Evolutionary conservation across 1,284 basidiomycete genomes (phyloP), one percentile per base, ranked within the genome.

Genomic region (Tremellales sp.): DNA sequence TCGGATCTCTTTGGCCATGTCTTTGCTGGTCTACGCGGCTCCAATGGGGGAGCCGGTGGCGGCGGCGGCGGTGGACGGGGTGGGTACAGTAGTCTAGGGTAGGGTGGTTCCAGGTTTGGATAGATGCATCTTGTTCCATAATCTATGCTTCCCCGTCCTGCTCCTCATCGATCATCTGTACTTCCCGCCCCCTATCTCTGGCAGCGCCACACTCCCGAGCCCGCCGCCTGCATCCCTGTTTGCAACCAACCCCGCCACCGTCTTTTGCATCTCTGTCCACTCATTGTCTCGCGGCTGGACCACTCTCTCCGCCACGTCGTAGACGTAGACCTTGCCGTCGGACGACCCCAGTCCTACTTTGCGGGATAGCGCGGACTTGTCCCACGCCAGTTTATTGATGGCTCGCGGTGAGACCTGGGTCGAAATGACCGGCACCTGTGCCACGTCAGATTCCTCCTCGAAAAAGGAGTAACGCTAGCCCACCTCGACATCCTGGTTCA

Each of bases 381-480:
- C 91, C 92, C 93, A 99, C 51, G 86, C 81, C 21, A 98, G 71
- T 74, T 97, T 97, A 77, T 99, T 98, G 59, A 98, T 81, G 9
- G 91, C 92, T 5, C 84, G 81, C 0, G 83, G 81, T 1, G 82
- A 79, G 8, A 71, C 68, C 42, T 58, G 53, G 12, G 66, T 66
- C 5, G 63, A 65, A 5, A 65, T 56, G 5, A 66, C 53, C 1
- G 71, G 72, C 4, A 72, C 65, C 67, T 71, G 36, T 22, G 1
- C 33, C 32, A 33, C 21, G 24, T 18, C 10, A 6, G 12, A 6
- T 12, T 25, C 10, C 10, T 13, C 13, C 13, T 32, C 16, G 29
- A 32, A 22, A 43, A 28, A 4, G 7, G 18, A 19, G 24, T 13
- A 5, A 16, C 18, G 29, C 13, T 3, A 24, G 31, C 84, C 48